phyloP scores from a whole-genome alignment of 805 yeast species.

The Ogataea ganodermae region DNA sequence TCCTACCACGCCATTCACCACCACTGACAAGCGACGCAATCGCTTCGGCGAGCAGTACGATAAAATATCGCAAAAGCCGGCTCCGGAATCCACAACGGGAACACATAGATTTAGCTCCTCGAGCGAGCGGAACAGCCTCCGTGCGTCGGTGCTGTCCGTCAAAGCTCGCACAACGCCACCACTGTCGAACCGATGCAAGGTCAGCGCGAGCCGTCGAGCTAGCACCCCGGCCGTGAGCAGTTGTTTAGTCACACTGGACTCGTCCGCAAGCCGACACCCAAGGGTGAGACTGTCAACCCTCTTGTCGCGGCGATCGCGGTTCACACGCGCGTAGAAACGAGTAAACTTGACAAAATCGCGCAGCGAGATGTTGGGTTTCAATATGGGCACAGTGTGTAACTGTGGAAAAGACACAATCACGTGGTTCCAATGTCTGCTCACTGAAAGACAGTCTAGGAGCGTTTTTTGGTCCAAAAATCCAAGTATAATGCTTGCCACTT shows the following conservation, averaged over 20 bases:
- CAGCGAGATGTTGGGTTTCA: conserved; percentile 12
- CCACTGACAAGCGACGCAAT: conserved; percentile 12
- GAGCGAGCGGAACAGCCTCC: conserved; percentile 14
- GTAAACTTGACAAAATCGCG: conserved; percentile 20
- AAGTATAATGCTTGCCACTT: conserved; percentile 21
- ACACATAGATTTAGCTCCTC: conserved; percentile 16
- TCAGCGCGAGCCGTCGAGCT: conserved; percentile 8
- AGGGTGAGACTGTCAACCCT: conserved; percentile 10
- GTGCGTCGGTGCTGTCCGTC: conserved; percentile 9
- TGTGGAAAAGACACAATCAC: conserved; percentile 13
- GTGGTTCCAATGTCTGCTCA: conserved; percentile 23
- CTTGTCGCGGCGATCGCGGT: conserved; percentile 11
- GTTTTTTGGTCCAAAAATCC: conserved; percentile 17
- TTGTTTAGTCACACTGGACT: conserved; percentile 19
- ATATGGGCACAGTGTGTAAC: conserved; percentile 14
- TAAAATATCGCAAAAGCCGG: conserved; percentile 19
- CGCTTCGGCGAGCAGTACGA: conserved; percentile 9
- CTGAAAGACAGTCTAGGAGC: conserved; percentile 18
- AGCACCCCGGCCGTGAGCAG: conserved; percentile 16
- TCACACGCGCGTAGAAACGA: conserved; percentile 13
- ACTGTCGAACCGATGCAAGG: conserved; percentile 13
- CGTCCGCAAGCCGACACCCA: conserved; percentile 16
- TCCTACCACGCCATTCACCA: conserved; percentile 8
- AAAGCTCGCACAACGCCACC: conserved; percentile 11
- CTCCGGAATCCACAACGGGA: conserved; percentile 20